phyloP scores from a whole-genome alignment of 139 green algal species.

The Chlamydomonas schloesseri region DNA sequence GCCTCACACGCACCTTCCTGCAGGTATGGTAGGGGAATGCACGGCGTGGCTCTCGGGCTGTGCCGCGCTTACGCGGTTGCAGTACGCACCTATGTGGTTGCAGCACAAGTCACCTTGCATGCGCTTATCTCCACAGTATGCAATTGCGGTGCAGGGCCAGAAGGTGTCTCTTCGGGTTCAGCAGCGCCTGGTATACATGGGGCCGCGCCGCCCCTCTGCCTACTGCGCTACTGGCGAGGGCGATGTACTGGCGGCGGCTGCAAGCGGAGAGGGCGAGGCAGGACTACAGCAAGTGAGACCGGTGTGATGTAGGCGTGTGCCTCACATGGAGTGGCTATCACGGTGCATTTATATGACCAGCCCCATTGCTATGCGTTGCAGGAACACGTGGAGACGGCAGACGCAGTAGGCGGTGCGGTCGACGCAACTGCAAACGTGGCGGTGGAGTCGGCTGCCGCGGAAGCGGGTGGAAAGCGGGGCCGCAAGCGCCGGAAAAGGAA shows the following conservation, averaged over 20 bases:
- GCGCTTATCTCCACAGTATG: too few species aligned
- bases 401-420: too few species aligned
- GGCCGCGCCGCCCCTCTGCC: conserved; percentile 33
- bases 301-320: too few species aligned
- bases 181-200: conserved; percentile 73
- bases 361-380: too few species aligned
- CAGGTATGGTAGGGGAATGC: not conserved
- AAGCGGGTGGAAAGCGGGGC: not conserved
- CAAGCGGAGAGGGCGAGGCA: not conserved
- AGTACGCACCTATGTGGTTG: too few species aligned
- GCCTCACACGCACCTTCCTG: not conserved
- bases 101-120: too few species aligned
- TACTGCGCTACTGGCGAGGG: conserved; percentile 3
- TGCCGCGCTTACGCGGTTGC: not conserved
- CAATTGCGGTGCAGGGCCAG: too few species aligned
- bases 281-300: not conserved
- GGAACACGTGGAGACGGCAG: too few species aligned
- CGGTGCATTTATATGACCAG: too few species aligned
- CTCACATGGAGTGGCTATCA: too few species aligned
- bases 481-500: conserved; percentile 36
- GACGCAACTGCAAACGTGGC: not conserved
- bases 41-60: not conserved
- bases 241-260: conserved; percentile 3
- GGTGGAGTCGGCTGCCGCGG: not conserved
- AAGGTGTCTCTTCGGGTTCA: conserved; percentile 63